Base-by-base conservation (phyloP, 2,329 filamentous ascomycete genomes). In the Mollisia scopiformis region DNA sequence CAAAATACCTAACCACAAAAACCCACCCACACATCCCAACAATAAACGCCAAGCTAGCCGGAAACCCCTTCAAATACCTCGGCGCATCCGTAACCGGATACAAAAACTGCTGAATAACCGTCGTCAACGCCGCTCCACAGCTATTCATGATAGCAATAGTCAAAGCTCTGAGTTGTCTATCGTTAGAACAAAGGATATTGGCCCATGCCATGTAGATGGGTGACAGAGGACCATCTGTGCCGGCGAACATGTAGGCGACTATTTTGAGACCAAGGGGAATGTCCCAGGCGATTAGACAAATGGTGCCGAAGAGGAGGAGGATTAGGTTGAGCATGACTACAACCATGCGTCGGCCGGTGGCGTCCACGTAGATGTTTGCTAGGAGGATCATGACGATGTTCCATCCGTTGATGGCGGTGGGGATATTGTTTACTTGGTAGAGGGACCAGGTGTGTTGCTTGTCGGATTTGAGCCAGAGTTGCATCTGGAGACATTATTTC, bases 391-490 rank as follows among this genome's bases (percentile, higher is more conserved):
- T 61, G 14, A 62, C 21, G 46, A 76, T 64, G 61, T 73, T 75
- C 55, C 74, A 59, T 8, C 69, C 67, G 6, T 74, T 71, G 11
- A 74, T 73, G 19, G 55, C 79, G 0, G 80, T 81, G 0, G 81
- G 81, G 51, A 82, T 80, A 50, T 82, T 80, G 69, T 83, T 82
- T 14, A 80, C 69, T 62, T 82, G 78, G 1, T 77, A 68, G 1
- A 83, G 72, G 2, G 76, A 76, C 65, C 81, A 82, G n/a, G 74
- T 74, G 33, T 55, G 51, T 14, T 55, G 50, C 2, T 73, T 76
- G 47, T 80, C 79, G 74, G 81, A 75, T 64, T 82, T 82, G 10
- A 83, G 68, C 1, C 77, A 0, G 82, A 77, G 73, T 90, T 90
- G 35, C 82, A 80, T 60, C 55, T 57, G 35, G 5, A 6, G 2